phyloP scores from a whole-genome alignment of 2,329 filamentous ascomycete species.

The Dactylellina sp. region DNA sequence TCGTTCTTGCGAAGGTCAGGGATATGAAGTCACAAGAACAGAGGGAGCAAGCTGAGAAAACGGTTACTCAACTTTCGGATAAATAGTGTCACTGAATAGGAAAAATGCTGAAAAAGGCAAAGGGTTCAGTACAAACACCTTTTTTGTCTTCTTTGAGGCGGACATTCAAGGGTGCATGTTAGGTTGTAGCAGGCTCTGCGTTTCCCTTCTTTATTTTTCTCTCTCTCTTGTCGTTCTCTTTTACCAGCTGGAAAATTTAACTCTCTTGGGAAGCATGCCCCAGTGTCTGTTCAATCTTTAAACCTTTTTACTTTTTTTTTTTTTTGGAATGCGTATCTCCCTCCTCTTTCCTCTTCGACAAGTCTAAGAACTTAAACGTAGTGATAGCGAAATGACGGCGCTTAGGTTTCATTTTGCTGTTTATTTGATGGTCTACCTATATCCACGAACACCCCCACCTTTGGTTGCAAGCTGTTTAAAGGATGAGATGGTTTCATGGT shows the following conservation, averaged over 20 bases:
- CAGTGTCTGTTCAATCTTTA: conserved; percentile 52
- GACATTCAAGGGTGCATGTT: conserved; percentile 40
- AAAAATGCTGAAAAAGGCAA: conserved; percentile 18
- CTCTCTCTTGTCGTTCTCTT: conserved; percentile 4
- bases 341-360: conserved; percentile 7
- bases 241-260: conserved; percentile 32
- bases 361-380: conserved; percentile 21
- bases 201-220: conserved; percentile 36
- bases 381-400: conserved; percentile 43
- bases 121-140: conserved; percentile 11
- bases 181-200: conserved; percentile 54
- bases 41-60: conserved; percentile 71
- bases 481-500: no score
- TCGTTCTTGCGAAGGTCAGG: conserved; percentile 90
- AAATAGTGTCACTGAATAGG: conserved; percentile 8
- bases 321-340: conserved; percentile 11
- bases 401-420: conserved; percentile 31
- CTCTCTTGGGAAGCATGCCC: conserved; percentile 47
- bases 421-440: not conserved
- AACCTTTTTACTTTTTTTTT: no score
- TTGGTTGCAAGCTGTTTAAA: no score
- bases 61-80: conserved; percentile 43
- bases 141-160: conserved; percentile 28
- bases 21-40: conserved; percentile 91
- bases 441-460: not conserved